Evolutionary conservation across 768 basidiomycete genomes (phyloP).

Genomic region (Pleurotus eryngii): DNA sequence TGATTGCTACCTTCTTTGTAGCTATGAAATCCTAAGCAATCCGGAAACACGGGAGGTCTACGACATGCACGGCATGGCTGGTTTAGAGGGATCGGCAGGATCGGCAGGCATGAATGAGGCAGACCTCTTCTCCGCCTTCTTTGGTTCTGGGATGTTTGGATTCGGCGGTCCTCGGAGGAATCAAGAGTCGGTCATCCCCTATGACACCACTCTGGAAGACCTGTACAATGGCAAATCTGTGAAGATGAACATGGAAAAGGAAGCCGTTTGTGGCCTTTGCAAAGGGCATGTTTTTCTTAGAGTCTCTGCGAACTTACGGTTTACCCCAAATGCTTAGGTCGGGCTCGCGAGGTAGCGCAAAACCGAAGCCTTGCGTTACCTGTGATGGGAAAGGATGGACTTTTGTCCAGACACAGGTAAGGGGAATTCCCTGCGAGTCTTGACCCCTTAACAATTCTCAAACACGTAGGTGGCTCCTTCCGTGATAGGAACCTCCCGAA

Average conservation of each 20-base stretch:
- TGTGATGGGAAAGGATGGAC: conserved; percentile 87
- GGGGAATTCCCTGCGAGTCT: conserved; percentile 6
- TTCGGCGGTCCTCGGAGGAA: conserved; percentile 58
- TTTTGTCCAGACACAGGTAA: conserved; percentile 52
- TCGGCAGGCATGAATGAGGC: conserved; percentile 52
- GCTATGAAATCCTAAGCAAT: conserved; percentile 82
- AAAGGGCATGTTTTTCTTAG: conserved; percentile 55
- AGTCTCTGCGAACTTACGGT: conserved; percentile 11
- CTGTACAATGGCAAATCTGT: conserved; percentile 88
- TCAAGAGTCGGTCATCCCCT: conserved; percentile 71
- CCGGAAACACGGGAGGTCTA: conserved; percentile 66
- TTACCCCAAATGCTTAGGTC: conserved; percentile 40
- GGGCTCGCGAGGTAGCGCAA: conserved; percentile 81
- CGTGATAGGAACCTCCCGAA: conserved; percentile 47
- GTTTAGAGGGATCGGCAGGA: conserved; percentile 49
- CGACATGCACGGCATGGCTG: conserved; percentile 71
- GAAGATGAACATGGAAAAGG: conserved; percentile 86
- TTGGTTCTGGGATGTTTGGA: conserved; percentile 50
- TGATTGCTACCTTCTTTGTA: conserved; percentile 23
- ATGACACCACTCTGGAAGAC: conserved; percentile 89
- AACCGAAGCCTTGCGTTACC: conserved; percentile 74
- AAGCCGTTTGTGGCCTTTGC: conserved; percentile 73
- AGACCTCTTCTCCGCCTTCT: conserved; percentile 77
- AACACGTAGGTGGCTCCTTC: conserved; percentile 37
- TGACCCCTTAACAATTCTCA: neutral